A percentile compares a stretch with the other conserved stretches of the same genome.
Evolutionary conservation across 2,329 filamentous ascomycete genomes (phyloP).

Genomic region (Scolecobasidium constrictum): DNA sequence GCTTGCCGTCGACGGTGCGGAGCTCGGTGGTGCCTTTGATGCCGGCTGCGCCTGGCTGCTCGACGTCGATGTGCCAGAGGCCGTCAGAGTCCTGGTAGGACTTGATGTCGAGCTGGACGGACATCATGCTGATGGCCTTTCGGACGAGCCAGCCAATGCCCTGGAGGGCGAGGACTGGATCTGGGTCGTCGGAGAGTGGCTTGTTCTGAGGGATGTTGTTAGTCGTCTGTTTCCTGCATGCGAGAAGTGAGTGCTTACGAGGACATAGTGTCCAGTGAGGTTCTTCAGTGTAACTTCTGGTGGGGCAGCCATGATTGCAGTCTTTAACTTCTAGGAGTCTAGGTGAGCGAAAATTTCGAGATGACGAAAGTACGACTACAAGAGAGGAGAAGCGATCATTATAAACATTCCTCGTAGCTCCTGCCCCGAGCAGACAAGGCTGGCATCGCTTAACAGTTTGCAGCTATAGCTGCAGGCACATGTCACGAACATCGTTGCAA

Average conservation of each 20-base stretch:
- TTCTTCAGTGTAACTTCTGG: conserved; percentile 21
- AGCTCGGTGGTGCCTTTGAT: conserved; percentile 54
- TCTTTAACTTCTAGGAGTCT: neutral
- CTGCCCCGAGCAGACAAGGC: too few relatives aligned
- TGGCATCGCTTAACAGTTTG: neutral
- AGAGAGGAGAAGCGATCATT: too few relatives aligned
- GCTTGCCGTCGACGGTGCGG: conserved; percentile 45
- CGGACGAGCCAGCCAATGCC: conserved; percentile 52
- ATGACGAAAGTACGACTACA: too few relatives aligned
- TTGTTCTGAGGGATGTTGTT: conserved; percentile 52
- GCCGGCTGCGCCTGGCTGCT: conserved; percentile 60
- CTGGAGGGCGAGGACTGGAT: conserved; percentile 48
- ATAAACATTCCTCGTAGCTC: too few relatives aligned
- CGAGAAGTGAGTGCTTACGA: conserved; percentile 15
- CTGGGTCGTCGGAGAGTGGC: conserved; percentile 55
- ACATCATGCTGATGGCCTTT: conserved; percentile 59
- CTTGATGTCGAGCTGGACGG: conserved; percentile 53
- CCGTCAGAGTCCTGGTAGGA: conserved; percentile 37
- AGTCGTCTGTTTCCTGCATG: too few relatives aligned
- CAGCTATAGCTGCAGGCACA: neutral
- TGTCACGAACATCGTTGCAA: neutral
- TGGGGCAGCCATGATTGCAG: conserved; percentile 25
- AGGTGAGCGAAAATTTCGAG: too few relatives aligned
- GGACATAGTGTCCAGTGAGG: conserved; percentile 27
- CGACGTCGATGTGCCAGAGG: conserved; percentile 56